These are phyloP conservation scores for Arthrobotrys sinensis DNA, from an alignment of 2,329 filamentous ascomycete species.

Conservation along the genomic window DNA sequence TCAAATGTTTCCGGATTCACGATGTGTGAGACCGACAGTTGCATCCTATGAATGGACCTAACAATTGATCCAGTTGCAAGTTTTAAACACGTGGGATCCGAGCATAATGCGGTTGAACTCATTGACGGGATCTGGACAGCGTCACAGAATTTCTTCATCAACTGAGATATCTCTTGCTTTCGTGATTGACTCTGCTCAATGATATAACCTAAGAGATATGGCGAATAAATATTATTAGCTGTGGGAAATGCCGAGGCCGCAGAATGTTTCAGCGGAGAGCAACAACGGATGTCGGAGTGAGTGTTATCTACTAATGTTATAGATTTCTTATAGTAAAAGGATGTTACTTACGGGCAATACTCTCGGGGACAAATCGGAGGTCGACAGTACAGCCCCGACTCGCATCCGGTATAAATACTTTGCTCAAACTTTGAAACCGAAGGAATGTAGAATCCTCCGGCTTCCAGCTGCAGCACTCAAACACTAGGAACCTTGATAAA, in stretches of 20 bases:
- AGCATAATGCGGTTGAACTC: background rate
- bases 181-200: no score
- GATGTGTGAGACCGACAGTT: background rate
- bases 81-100: background rate
- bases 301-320: background rate
- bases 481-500: background rate
- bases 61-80: background rate
- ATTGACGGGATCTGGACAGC: no score
- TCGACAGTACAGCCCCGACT: background rate
- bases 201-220: no score
- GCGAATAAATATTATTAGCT: no score
- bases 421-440: background rate
- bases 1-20: background rate
- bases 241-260: no score
- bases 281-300: no score
- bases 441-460: background rate
- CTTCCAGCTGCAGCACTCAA: background rate
- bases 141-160: no score
- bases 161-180: no score
- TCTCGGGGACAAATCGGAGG: background rate
- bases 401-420: background rate
- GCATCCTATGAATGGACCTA: background rate
- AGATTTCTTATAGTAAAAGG: background rate
- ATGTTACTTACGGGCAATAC: background rate
- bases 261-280: no score